Evolutionary conservation across 2,329 filamentous ascomycete species (phyloP).

Genomic region (Metarhizium brunneum): DNA sequence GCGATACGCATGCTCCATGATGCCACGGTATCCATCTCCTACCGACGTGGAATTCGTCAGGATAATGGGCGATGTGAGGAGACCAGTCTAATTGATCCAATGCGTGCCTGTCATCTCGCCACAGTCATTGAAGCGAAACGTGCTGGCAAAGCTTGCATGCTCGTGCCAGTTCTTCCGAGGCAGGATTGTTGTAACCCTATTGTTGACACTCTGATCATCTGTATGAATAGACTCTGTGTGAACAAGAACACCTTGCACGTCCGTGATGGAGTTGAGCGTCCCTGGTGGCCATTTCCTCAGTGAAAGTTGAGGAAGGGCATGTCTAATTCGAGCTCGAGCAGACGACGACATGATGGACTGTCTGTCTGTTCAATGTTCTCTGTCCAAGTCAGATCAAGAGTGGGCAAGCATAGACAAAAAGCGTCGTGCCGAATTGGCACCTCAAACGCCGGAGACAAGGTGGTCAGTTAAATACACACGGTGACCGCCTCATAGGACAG

Average conservation of each 20-base stretch:
- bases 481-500: no score
- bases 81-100: constrained; percentile 52
- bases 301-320: constrained; percentile 33
- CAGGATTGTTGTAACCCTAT: constrained; percentile 39
- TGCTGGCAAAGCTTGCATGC: constrained; percentile 34
- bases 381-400: no score
- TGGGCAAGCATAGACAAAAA: no score
- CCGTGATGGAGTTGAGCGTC: constrained; percentile 40
- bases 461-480: no score
- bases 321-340: constrained; percentile 20
- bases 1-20: constrained; percentile 45
- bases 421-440: no score
- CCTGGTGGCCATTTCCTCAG: constrained; percentile 16
- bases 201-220: constrained; percentile 30
- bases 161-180: constrained; percentile 35
- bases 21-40: constrained; percentile 48
- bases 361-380: no score
- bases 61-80: constrained; percentile 49
- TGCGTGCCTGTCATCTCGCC: constrained; percentile 54
- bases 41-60: constrained; percentile 46
- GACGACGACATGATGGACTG: not conserved
- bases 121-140: constrained; percentile 54
- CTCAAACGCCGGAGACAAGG: no score
- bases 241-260: constrained; percentile 38
- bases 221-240: constrained; percentile 32